Evolutionary conservation across 2,329 filamentous ascomycete genomes (phyloP).

Genomic region (Cyphellophora attinorum): DNA sequence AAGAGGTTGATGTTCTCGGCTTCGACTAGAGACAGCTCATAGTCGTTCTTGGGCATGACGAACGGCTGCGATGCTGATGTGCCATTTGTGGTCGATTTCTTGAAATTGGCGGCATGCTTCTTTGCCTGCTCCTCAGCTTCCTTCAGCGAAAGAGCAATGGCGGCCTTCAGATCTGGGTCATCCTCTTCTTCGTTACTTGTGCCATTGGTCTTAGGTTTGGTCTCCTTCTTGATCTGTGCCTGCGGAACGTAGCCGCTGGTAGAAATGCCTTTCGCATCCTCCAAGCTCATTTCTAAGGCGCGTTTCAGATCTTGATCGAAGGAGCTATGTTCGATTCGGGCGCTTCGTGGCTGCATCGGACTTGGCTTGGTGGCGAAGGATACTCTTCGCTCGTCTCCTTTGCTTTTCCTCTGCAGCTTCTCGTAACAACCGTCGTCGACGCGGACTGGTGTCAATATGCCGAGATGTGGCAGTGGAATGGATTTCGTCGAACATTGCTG

Average conservation of each 20-base stretch:
- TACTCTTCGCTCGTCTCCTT: slow-evolving; percentile 18
- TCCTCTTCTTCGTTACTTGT: slow-evolving; percentile 60
- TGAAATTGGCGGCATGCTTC: slow-evolving; percentile 72
- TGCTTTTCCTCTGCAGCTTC: slow-evolving; percentile 66
- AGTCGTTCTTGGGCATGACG: slow-evolving; percentile 72
- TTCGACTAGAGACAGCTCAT: slow-evolving; percentile 86
- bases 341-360: slow-evolving; percentile 82
- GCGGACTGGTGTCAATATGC: slow-evolving; percentile 80
- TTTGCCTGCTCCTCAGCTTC: slow-evolving; percentile 99
- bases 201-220: slow-evolving; percentile 33
- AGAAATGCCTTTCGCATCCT: slow-evolving; percentile 69
- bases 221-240: slow-evolving; percentile 30
- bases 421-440: slow-evolving; percentile 94
- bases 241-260: slow-evolving; percentile 64
- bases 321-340: slow-evolving; percentile 67
- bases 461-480: slow-evolving; percentile 80
- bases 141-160: slow-evolving; percentile 85
- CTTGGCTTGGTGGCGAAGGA: slow-evolving; percentile 50
- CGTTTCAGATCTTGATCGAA: slow-evolving; percentile 94
- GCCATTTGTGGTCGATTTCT: slow-evolving; percentile 54
- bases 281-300: slow-evolving; percentile 91
- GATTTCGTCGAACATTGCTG: slow-evolving; percentile 87
- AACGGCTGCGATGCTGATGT: slow-evolving; percentile 42
- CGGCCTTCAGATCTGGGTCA: slow-evolving; percentile 85
- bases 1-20: slow-evolving; percentile 98